Percentiles rank a stretch among this genome's conserved stretches.
Evolutionary conservation across 768 basidiomycete genomes (phyloP).

Genomic region (Coprinellus aureogranulatus): DNA sequence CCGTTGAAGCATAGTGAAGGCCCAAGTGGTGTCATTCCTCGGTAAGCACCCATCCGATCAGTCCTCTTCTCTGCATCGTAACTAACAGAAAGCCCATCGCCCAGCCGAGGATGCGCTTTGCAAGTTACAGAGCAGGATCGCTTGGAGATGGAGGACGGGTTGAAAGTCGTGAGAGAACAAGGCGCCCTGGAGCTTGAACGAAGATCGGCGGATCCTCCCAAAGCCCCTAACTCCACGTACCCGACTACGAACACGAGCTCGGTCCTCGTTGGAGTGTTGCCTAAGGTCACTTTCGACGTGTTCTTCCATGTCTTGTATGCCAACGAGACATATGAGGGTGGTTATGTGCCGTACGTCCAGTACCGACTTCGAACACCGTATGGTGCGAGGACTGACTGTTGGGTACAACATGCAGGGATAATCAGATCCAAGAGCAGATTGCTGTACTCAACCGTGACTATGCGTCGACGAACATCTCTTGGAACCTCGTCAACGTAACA

Average conservation of each 20-base stretch:
- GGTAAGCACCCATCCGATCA: neutral
- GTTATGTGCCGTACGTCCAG: conserved; percentile 37
- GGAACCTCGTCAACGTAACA: conserved; percentile 31
- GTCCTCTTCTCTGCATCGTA: neutral
- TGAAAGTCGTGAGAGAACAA: neutral
- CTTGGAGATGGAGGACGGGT: neutral
- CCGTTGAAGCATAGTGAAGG: neutral
- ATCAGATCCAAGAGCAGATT: conserved; percentile 39
- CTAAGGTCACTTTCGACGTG: conserved; percentile 22
- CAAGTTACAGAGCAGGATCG: neutral
- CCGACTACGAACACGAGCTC: neutral
- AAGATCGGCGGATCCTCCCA: neutral
- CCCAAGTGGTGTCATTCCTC: neutral
- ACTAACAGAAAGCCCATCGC: no score
- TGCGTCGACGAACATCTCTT: conserved; percentile 32
- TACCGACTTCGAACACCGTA: neutral
- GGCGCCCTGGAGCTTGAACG: neutral
- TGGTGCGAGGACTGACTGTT: no score
- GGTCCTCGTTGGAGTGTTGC: neutral
- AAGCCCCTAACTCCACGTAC: neutral
- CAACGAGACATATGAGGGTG: conserved; percentile 31
- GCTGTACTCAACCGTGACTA: conserved; percentile 41
- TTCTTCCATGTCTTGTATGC: conserved; percentile 31
- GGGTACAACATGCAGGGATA: conserved; percentile 24
- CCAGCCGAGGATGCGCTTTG: conserved; percentile 5